Base-by-base conservation (phyloP, 2,329 filamentous ascomycete species). In the Lizonia empirigonia region DNA sequence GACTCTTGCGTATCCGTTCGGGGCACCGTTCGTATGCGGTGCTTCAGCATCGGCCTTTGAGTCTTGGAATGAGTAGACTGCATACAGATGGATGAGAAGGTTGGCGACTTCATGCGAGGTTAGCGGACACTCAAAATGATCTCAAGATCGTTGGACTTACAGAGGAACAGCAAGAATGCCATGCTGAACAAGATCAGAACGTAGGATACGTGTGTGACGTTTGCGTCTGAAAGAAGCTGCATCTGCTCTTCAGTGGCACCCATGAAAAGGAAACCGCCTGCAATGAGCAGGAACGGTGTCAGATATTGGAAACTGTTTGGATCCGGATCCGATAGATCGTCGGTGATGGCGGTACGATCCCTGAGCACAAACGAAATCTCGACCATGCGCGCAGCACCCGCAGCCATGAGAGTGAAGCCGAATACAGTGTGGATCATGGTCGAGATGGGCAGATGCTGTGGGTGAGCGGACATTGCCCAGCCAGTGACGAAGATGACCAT, bases 161-260 rank as follows among this genome's bases (percentile, higher is more conserved):
- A 96, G 29, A 99, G 85, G 78, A 96, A 99, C 36, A 96, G 73
- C 16, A 99, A 74, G 73, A 96, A 97, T 19, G 93, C 88, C 42
- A 97, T 80, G 64, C 90, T 96, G 80, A 89, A 97, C 8, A 97
- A 78, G 44, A 97, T 92, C 20, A 99, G 81, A 32, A 97, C 85
- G 72, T 97, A 99, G 5, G 92, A 88, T 33, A 97, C 90, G 67
- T 95, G 91, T 20, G 91, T 91, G 65, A 97, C 86, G 52, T 86
- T 82, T 0, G 89, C 88, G 30, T 84, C 78, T 32, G 84, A 81
- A 5, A 97, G 79, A 1, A 97, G 78, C 18, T 80, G 68, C 90
- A 97, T 96, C 75, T 97, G 94, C 76, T 99, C 92, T 72, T 97
- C 94, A 0, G 91, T 97, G 13, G 94, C 93, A 24, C 91, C 89